Percentiles rank a stretch among this genome's conserved stretches.
These are phyloP conservation scores for Aureobasidium mangrovei DNA, from an alignment of 2,329 filamentous ascomycete genomes.

Conservation along the genomic window DNA sequence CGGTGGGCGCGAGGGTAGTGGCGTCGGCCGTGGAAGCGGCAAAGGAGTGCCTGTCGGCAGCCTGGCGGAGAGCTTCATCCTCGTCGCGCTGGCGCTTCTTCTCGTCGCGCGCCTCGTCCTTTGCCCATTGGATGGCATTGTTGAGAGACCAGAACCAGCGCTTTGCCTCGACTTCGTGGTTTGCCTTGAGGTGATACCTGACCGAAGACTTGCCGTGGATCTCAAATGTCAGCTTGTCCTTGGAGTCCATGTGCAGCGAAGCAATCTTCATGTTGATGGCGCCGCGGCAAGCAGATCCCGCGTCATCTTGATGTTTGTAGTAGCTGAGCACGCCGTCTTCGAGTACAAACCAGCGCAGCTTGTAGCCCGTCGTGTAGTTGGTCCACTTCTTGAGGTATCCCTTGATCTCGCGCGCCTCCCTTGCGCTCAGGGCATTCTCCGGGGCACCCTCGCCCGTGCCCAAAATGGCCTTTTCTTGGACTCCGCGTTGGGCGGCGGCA, in stretches of 20 bases:
- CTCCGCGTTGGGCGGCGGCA: constrained; percentile 84
- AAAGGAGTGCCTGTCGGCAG: constrained; percentile 23
- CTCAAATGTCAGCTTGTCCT: constrained; percentile 96
- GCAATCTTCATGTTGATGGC: constrained; percentile 99
- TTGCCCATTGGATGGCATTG: constrained; percentile 97
- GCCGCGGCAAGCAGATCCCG: constrained; percentile 88
- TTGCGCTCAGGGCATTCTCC: constrained; percentile 55
- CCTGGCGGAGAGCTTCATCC: constrained; percentile 63
- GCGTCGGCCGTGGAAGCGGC: constrained; percentile 1
- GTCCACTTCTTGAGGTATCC: constrained; percentile 99
- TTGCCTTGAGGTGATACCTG: constrained; percentile 95
- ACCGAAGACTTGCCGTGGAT: constrained; percentile 97
- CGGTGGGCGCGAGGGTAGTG: constrained; percentile 2
- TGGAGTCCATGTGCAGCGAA: constrained; percentile 85
- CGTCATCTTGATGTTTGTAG: constrained; percentile 98
- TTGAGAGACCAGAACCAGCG: constrained; percentile 99
- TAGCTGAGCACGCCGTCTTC: constrained; percentile 97
- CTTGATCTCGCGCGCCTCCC: constrained; percentile 93
- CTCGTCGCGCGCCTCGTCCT: constrained; percentile 91
- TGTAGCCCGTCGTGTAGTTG: constrained; percentile 95
- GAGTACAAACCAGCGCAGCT: constrained; percentile 93
- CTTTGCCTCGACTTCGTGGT: constrained; percentile 96
- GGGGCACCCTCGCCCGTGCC: constrained; percentile 34
- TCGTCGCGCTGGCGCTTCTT: constrained; percentile 65
- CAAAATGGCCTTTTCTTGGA: constrained; percentile 94